phyloP scores from a whole-genome alignment of 768 basidiomycete genomes.

The Boletus rubroflammeus region DNA sequence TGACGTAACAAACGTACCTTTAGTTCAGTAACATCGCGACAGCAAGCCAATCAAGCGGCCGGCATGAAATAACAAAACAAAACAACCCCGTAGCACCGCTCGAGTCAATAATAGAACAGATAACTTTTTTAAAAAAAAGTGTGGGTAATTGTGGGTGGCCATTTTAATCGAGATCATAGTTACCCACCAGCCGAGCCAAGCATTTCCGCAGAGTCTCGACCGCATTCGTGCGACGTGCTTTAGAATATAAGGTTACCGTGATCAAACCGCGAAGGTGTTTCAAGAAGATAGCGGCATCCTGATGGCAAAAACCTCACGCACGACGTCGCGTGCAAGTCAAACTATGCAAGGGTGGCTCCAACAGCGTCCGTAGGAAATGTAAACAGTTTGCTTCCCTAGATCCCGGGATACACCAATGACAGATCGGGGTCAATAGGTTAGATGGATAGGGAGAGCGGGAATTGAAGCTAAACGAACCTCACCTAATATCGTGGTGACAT shows the following conservation, averaged over 20 bases:
- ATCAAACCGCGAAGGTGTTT: constrained; percentile 3
- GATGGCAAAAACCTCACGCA: not conserved
- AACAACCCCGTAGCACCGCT: not conserved
- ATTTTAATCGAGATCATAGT: not conserved
- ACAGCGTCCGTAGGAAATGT: not conserved
- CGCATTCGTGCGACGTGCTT: not conserved
- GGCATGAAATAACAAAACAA: not conserved
- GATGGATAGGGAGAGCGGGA: not conserved
- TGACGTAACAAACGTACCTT: not conserved
- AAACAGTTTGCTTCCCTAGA: not conserved
- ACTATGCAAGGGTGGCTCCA: not conserved
- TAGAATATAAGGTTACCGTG: not conserved
- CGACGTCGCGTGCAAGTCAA: not conserved
- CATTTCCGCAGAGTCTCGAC: not conserved
- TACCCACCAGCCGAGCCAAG: not conserved
- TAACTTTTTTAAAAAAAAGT: not conserved
- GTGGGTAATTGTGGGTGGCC: not conserved
- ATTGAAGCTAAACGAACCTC: not conserved
- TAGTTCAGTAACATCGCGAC: not conserved
- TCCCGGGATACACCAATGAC: not conserved
- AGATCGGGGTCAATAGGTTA: not conserved
- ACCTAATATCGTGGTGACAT: not conserved
- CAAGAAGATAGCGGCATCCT: not conserved
- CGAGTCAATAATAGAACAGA: not conserved
- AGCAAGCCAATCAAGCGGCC: not conserved